Conservation (phyloP, 1,139 yeast genomes). For the Candida sp. region DNA sequence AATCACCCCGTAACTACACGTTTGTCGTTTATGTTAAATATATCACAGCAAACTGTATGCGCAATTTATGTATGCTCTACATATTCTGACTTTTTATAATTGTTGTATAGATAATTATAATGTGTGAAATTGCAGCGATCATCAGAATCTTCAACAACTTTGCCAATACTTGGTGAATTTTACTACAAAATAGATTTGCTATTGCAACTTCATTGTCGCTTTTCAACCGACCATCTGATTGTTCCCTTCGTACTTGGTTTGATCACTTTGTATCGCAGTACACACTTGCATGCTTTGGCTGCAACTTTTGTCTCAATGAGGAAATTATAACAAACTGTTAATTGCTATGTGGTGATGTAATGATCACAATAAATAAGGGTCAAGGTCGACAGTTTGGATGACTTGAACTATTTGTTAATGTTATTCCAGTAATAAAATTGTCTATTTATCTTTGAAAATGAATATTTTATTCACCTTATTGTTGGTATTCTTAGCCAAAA, state of each 20-base stretch:
- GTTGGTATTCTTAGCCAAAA: neutral
- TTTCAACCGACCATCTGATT: slow-evolving; percentile 48
- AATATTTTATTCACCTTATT: neutral
- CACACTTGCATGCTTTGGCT: neutral
- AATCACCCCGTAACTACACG: no score
- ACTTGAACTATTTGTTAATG: no score
- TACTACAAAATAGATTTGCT: slow-evolving; percentile 43
- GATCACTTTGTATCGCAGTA: neutral
- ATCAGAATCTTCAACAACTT: no score
- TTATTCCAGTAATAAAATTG: no score
- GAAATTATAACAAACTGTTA: neutral
- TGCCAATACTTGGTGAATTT: no score
- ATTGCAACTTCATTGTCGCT: slow-evolving; percentile 76
- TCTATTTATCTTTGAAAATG: neutral
- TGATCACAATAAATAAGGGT: neutral
- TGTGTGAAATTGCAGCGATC: no score
- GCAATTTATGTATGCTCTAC: no score
- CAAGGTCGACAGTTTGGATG: neutral
- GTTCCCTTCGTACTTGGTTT: no score
- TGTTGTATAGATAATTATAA: no score
- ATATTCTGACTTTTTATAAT: no score
- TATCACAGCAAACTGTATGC: no score
- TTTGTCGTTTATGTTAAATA: no score
- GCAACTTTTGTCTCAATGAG: neutral
- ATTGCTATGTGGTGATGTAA: neutral